phyloP scores from a whole-genome alignment of 2,329 filamentous ascomycete species.

The Microcera coccophila region DNA sequence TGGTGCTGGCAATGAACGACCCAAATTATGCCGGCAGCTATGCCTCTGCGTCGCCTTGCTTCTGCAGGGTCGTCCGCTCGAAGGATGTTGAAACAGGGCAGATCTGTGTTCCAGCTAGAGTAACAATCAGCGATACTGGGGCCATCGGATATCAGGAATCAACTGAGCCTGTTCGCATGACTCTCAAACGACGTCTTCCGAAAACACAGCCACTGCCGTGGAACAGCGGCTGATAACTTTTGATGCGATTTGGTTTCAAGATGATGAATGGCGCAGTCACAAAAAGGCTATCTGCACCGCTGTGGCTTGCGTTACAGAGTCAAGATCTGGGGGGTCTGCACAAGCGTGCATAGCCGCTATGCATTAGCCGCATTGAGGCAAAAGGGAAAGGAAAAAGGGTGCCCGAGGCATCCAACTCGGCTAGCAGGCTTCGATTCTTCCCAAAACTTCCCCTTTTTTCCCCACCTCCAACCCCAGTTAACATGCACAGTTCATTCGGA shows the following conservation, averaged over 20 bases:
- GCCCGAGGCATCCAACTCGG: background rate
- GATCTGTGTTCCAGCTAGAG: background rate
- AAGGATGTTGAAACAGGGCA: background rate
- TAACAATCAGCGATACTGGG: background rate
- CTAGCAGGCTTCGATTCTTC: background rate
- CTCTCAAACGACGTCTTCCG: background rate
- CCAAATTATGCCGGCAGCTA: background rate
- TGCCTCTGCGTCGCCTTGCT: background rate
- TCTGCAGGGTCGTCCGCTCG: background rate
- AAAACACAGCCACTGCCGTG: constrained; percentile 4
- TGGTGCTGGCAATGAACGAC: constrained; percentile 2
- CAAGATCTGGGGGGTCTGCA: background rate
- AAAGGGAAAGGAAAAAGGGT: background rate
- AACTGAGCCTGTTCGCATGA: too few relatives aligned
- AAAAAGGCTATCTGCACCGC: background rate
- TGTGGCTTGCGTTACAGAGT: background rate
- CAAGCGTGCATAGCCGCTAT: background rate
- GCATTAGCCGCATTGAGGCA: background rate
- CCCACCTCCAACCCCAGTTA: constrained; percentile 21
- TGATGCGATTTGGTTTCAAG: background rate
- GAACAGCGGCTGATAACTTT: background rate
- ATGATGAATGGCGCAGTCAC: background rate
- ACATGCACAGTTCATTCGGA: constrained; percentile 14
- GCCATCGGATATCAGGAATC: too few relatives aligned
- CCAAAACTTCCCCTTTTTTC: background rate